phyloP scores from a whole-genome alignment of 371 early-diverging fungal genomes.

The Enterocytospora artemiae region DNA sequence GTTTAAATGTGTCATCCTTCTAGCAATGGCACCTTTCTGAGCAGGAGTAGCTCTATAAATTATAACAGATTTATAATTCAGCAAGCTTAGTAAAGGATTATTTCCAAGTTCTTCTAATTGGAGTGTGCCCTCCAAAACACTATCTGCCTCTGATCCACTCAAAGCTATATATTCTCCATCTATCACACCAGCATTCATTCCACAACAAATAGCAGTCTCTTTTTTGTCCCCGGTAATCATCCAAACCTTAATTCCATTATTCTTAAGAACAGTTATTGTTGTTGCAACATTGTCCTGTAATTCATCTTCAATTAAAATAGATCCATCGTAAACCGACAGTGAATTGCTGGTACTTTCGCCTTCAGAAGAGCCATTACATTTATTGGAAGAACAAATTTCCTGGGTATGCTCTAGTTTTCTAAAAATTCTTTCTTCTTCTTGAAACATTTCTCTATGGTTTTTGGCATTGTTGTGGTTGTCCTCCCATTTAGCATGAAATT shows the following conservation, averaged over 20 bases:
- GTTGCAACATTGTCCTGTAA: slow-evolving; percentile 84
- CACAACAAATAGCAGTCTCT: slow-evolving; percentile 83
- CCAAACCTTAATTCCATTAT: slow-evolving; percentile 89
- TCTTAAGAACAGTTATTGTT: slow-evolving; percentile 69
- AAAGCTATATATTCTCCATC: slow-evolving; percentile 8
- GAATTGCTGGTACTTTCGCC: background rate
- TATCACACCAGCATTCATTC: slow-evolving; percentile 40
- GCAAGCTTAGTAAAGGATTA: slow-evolving; percentile 2
- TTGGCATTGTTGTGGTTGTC: slow-evolving; percentile 47
- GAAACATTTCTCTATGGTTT: background rate
- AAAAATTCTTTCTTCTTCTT: no score
- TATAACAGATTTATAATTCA: slow-evolving; percentile 36
- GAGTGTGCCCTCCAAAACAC: slow-evolving; percentile 55
- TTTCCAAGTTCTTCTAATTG: background rate
- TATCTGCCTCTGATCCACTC: slow-evolving; percentile 20
- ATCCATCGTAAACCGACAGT: slow-evolving; percentile 62
- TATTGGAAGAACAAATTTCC: background rate
- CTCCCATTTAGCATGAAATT: slow-evolving; percentile 59
- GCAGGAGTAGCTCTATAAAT: slow-evolving; percentile 70
- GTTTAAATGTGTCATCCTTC: slow-evolving; percentile 70
- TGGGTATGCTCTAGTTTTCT: background rate
- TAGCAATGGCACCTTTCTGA: slow-evolving; percentile 79
- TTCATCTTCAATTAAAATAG: slow-evolving; percentile 91
- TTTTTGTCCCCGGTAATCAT: slow-evolving; percentile 96
- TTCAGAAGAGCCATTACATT: background rate